These are phyloP conservation scores for Jasminum sambac DNA, from an alignment of 257 asterid genomes.

Conservation along the genomic window DNA sequence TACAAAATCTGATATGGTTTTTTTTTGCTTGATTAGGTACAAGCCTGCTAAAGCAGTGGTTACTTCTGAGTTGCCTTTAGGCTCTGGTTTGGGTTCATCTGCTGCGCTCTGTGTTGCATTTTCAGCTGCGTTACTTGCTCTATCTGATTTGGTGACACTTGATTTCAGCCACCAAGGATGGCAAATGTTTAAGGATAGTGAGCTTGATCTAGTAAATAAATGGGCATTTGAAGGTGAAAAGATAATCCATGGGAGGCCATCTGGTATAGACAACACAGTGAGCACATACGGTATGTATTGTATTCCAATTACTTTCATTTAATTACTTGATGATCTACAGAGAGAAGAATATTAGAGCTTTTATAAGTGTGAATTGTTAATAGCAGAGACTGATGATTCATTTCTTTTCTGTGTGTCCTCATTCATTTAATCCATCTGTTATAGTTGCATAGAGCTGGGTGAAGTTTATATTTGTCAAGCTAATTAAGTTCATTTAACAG, in stretches of 20 bases:
- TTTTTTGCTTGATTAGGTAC: conserved; percentile 45
- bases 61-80: conserved; percentile 90
- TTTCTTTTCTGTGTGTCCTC: background rate
- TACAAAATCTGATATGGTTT: conserved; percentile 21
- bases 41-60: conserved; percentile 85
- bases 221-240: conserved; percentile 99
- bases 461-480: conserved; percentile 17
- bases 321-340: background rate
- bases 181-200: conserved; percentile 71
- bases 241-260: conserved; percentile 96
- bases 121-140: conserved; percentile 78
- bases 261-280: conserved; percentile 96
- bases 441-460: conserved; percentile 1
- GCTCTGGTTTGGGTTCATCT: conserved; percentile 98
- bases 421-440: background rate
- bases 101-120: conserved; percentile 92
- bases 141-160: conserved; percentile 60
- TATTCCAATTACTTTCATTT: conserved; percentile 14
- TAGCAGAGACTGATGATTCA: background rate
- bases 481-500: conserved; percentile 40
- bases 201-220: conserved; percentile 81
- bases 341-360: conserved; percentile 1
- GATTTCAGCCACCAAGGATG: conserved; percentile 89
- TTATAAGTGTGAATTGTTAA: background rate
- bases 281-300: conserved; percentile 92